A percentile compares a stretch with the other conserved stretches of the same genome.
Evolutionary conservation across 2,329 filamentous ascomycete species (phyloP).

Genomic region (Colletotrichum karsti): DNA sequence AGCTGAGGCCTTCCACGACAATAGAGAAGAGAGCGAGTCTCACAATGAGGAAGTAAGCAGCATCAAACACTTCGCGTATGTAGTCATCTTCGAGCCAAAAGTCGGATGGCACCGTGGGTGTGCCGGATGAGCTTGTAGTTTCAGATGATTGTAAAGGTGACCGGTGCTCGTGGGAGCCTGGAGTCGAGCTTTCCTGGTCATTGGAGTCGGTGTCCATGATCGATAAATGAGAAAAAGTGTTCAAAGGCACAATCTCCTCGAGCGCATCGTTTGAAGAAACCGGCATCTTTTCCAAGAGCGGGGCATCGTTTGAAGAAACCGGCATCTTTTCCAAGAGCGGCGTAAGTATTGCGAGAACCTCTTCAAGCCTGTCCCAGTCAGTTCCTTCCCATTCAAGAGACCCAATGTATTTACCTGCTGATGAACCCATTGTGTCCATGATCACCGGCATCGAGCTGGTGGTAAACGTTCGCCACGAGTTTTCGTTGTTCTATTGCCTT

Average conservation of each 20-base stretch:
- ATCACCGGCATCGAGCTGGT: neutral
- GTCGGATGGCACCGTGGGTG: neutral
- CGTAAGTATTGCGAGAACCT: neutral
- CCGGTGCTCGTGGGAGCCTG: neutral
- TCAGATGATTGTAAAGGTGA: neutral
- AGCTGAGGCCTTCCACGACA: neutral
- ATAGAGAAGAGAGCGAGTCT: neutral
- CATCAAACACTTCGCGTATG: neutral
- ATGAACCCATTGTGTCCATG: neutral
- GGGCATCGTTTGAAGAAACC: neutral
- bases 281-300: neutral
- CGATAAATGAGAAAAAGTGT: neutral
- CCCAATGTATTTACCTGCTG: too few relatives aligned
- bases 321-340: neutral
- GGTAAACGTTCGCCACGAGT: neutral
- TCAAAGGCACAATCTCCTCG: too few relatives aligned
- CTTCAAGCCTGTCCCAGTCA: neutral
- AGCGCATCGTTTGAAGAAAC: too few relatives aligned
- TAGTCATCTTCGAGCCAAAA: neutral
- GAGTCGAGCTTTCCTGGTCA: fast-evolving
- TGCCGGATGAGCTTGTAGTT: neutral
- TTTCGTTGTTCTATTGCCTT: neutral
- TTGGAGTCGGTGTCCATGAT: neutral
- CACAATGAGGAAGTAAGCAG: neutral
- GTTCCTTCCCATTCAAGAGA: too few relatives aligned